Base-by-base conservation (phyloP, 345 rosid species). In the Melastoma malabathricum region DNA sequence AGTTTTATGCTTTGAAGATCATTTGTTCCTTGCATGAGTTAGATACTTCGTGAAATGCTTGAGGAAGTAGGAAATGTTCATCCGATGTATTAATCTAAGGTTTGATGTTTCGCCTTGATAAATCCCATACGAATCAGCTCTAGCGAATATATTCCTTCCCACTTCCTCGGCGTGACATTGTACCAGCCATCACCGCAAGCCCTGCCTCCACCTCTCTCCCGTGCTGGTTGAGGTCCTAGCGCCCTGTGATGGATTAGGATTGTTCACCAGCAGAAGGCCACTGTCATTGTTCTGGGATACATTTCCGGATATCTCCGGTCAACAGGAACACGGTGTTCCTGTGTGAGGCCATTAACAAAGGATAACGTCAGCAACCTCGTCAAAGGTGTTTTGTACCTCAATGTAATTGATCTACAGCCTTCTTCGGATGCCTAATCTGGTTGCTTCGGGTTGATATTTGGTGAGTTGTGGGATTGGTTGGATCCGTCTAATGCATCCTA, bases 341-440 rank as follows among this genome's bases (percentile, higher is more conserved):
- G 25, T n/a, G 4, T 4, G 25, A 22, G 25, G 25, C 25, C 25
- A 22, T 22, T 22, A 27, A 92, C 97, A 3, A 84, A 81, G 63
- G 98, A 92, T 60, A 87, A 84, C 72, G 97, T 92, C 67, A 84
- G 89, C 81, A 84, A 87, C 70, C 72, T 76, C 57, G 82, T 92
- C 1, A 95, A 82, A 3, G 98, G 98, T 7, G 93, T 87, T 34
- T 87, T 92, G 8, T 87, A 84, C 48, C 86, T 87, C 20, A 92
- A 84, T 90, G 96, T n/a, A n/a, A n/a, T 83, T 29, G 44, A 27
- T 59, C 14, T 52, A 56, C 53, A 53, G 8, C 7, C 6, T 7
- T 25, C 14, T 47, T 15, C 16, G 50, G 20, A 18, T 0, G 25
- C 25, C 25, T 22, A 4, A 25, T 22, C 25, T 22, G 25, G 25